Evolutionary conservation across 2,329 filamentous ascomycete species (phyloP).

Genomic region (Neoascochyta sp.): DNA sequence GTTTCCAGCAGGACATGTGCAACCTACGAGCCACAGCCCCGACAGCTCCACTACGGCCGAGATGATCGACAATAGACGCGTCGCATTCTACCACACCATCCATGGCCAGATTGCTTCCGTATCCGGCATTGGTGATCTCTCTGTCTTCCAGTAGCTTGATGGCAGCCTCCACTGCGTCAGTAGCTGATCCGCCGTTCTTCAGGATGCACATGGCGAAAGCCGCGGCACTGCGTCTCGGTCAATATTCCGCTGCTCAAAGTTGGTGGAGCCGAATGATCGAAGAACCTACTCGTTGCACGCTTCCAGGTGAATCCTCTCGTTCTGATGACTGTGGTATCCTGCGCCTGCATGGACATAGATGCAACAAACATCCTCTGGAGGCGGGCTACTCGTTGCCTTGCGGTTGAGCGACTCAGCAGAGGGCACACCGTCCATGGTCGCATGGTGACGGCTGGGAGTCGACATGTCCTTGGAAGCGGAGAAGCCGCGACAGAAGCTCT

Average conservation of each 20-base stretch:
- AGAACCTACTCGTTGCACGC: constrained; percentile 79
- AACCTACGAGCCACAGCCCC: constrained; percentile 82
- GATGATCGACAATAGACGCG: constrained; percentile 86
- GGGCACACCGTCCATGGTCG: constrained; percentile 21
- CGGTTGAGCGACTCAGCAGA: constrained; percentile 20
- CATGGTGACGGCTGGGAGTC: constrained; percentile 12
- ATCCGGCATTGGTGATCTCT: constrained; percentile 95
- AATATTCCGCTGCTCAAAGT: no score
- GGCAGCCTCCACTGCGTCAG: constrained; percentile 86
- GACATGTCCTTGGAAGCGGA: constrained; percentile 26
- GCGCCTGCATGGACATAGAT: constrained; percentile 96
- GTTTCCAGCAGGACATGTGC: not conserved
- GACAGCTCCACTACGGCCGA: constrained; percentile 86
- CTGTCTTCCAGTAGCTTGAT: constrained; percentile 85
- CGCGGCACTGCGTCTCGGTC: constrained; percentile 72
- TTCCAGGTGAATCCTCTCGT: constrained; percentile 77
- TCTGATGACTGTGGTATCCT: constrained; percentile 84
- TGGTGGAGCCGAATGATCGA: not conserved
- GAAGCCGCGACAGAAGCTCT: constrained; percentile 25
- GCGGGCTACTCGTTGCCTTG: constrained; percentile 41
- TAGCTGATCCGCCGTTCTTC: constrained; percentile 70
- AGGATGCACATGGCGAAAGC: constrained; percentile 77
- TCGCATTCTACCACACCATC: constrained; percentile 92
- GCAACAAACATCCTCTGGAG: constrained; percentile 57
- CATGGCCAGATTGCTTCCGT: constrained; percentile 88